phyloP scores from a whole-genome alignment of 192 early-diverging fungal genomes.

The Coemansia sp. region DNA sequence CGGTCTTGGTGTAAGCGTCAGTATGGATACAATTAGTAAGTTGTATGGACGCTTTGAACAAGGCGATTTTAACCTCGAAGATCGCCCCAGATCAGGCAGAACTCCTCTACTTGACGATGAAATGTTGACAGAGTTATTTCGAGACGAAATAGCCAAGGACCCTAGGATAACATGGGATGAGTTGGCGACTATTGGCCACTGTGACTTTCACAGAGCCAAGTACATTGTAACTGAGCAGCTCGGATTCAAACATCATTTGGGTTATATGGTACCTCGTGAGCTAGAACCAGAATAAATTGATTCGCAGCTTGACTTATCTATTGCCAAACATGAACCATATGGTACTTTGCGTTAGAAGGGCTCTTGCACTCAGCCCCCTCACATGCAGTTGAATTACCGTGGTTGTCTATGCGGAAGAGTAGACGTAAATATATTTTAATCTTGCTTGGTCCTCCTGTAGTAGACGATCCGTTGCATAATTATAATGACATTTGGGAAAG shows the following conservation, averaged over 20 bases:
- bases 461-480: conserved; percentile 14
- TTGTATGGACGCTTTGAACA: background rate
- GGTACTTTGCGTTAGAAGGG: no score
- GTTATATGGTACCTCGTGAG: no score
- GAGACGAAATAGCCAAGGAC: background rate
- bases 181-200: background rate
- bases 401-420: background rate
- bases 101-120: background rate
- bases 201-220: background rate
- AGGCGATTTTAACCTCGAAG: background rate
- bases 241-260: background rate
- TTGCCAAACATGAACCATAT: no score
- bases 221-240: background rate
- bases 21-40: background rate
- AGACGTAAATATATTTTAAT: background rate
- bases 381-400: no score
- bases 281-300: no score
- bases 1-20: background rate
- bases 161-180: background rate
- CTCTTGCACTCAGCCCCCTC: no score
- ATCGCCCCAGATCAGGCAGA: background rate
- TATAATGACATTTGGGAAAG: background rate
- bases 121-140: background rate
- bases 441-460: background rate
- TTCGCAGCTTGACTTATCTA: no score